Evolutionary conservation across 306 rosid species (phyloP).

Genomic region (Lathyrus aphaca): DNA sequence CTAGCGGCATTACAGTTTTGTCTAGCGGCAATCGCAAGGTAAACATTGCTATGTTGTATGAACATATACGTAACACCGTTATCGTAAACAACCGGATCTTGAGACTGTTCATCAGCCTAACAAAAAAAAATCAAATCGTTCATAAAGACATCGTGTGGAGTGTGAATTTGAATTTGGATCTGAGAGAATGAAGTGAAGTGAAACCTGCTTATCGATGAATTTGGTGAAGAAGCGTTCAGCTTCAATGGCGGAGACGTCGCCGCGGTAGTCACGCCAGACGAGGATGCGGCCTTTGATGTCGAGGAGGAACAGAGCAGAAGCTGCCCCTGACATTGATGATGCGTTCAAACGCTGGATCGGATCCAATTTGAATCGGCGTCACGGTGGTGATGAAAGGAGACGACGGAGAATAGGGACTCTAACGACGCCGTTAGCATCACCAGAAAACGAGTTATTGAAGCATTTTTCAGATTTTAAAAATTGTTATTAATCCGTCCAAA

Average conservation of each 20-base stretch:
- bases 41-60: slow-evolving; percentile 81
- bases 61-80: slow-evolving; percentile 87
- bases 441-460: neutral
- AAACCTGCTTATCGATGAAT: slow-evolving; percentile 84
- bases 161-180: neutral
- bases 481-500: neutral
- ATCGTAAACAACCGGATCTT: slow-evolving; percentile 87
- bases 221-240: slow-evolving; percentile 92
- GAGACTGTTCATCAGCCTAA: slow-evolving; percentile 79
- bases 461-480: neutral
- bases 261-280: slow-evolving; percentile 94
- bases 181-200: slow-evolving; percentile 20
- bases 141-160: neutral
- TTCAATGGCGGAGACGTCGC: slow-evolving; percentile 81
- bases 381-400: slow-evolving; percentile 13
- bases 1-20: slow-evolving; percentile 95
- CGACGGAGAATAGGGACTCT: neutral
- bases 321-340: slow-evolving; percentile 78
- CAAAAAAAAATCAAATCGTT: neutral
- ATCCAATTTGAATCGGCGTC: neutral
- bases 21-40: slow-evolving; percentile 79
- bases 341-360: neutral
- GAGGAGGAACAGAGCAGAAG: slow-evolving; percentile 88
- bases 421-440: slow-evolving; percentile 32
- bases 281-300: slow-evolving; percentile 97